Evolutionary conservation across 1,284 basidiomycete genomes (phyloP), one percentile per base, ranked within the genome.

Genomic region (Ustilago tritici): DNA sequence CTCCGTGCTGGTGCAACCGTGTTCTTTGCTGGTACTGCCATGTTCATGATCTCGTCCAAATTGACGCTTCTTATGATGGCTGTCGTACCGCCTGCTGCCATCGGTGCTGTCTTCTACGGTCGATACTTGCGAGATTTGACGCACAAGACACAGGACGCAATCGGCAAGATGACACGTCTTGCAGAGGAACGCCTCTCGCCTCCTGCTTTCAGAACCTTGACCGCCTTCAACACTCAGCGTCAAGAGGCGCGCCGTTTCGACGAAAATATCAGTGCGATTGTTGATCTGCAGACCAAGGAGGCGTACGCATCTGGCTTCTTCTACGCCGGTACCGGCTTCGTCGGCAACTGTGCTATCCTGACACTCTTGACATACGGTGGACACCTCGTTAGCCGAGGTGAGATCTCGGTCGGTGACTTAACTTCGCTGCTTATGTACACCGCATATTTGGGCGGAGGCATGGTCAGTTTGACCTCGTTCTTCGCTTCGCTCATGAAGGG

Each of bases 21-120:
- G 14, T 32, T 79, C 35, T 79, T 79, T 40, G 78, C 82, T 92
- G 94, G 98, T 75, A 93, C 93, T 47, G 94, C 95, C 63, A 99
- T 99, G 96, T 92, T 98, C 81, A 95, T 93, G 87, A 91, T 98
- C 72, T 98, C 95, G 1, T 92, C 94, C 0, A 92, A 92, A 63
- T 88, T 99, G 66, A 98, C 96, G 0, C 86, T 93, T 56, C 89
- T 98, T 70, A 98, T 98, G 96, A 90, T 98, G 71, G 91, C 92
- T 23, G 91, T 98, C 59, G 95, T 99, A 0, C 97, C 96, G 6
- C 96, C 96, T 0, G 92, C 98, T 10, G 96, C 95, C 8, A 89
- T 99, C 65, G 95, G 95, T 74, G 95, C 95, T 53, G 95, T 98
- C 17, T 94, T 95, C 85, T 99, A 98, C 84, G 96, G 96, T 65